Percentiles rank a stretch among this genome's conserved stretches.
phyloP scores from a whole-genome alignment of 805 yeast genomes.

The Saccharomyces cerevisiae region DNA sequence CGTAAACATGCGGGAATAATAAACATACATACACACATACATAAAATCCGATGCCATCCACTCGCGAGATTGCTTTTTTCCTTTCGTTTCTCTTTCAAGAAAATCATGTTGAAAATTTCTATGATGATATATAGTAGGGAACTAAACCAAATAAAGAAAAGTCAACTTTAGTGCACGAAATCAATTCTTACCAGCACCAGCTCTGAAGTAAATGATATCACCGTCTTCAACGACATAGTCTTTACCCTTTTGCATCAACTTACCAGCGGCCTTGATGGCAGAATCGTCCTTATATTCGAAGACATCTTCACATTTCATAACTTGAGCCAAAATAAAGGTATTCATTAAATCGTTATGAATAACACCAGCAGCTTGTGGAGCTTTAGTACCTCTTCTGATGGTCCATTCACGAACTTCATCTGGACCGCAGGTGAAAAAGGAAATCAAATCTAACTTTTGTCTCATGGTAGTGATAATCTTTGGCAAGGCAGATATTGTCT shows the following conservation, averaged over 20 bases:
- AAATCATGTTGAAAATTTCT: background rate
- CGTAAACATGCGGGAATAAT: background rate
- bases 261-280: constrained; percentile 79
- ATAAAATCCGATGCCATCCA: background rate
- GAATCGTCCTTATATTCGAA: constrained; percentile 73
- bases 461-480: constrained; percentile 83
- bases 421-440: constrained; percentile 93
- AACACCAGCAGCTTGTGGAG: constrained; percentile 99
- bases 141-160: background rate
- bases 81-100: background rate
- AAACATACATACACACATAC: background rate
- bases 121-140: background rate
- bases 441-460: constrained; percentile 72
- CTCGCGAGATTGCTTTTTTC: background rate
- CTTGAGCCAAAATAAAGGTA: constrained; percentile 90
- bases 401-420: constrained; percentile 99
- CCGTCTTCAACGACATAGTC: constrained; percentile 93
- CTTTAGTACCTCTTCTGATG: constrained; percentile 79
- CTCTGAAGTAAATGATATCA: constrained; percentile 83
- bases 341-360: constrained; percentile 92
- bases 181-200: constrained; percentile 83
- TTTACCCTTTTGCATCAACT: constrained; percentile 85
- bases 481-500: constrained; percentile 76
- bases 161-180: background rate
- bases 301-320: constrained; percentile 77